phyloP scores from a whole-genome alignment of 192 early-diverging fungal genomes.

The Backusella tuberculispora region DNA sequence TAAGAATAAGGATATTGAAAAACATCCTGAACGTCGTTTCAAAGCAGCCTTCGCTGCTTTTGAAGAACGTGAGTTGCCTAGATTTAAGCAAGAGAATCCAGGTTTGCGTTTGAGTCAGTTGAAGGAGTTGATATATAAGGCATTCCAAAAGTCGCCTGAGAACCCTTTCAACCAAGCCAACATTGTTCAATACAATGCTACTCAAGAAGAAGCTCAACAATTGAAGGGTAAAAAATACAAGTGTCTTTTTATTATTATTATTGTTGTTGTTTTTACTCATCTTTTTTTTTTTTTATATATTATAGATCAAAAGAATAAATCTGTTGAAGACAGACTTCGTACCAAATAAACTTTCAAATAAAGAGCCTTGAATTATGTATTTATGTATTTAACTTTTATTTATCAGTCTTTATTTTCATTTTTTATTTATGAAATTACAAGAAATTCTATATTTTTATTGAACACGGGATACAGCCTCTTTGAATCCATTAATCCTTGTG shows the following conservation, averaged over 20 bases:
- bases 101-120: constrained; percentile 77
- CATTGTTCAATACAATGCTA: constrained; percentile 74
- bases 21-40: constrained; percentile 87
- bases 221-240: constrained; percentile 24
- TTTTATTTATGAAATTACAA: not conserved
- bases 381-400: constrained; percentile 6
- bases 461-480: constrained; percentile 42
- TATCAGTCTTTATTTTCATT: too few relatives aligned
- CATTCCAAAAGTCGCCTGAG: constrained; percentile 76
- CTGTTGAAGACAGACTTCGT: constrained; percentile 26
- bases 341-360: constrained; percentile 4
- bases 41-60: constrained; percentile 76
- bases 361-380: not conserved
- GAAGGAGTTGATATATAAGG: constrained; percentile 81
- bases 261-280: not conserved
- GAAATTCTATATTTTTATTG: not conserved
- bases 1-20: constrained; percentile 66
- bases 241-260: not conserved
- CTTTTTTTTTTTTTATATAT: not conserved
- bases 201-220: constrained; percentile 51
- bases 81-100: constrained; percentile 80
- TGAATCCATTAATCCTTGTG: constrained; percentile 56
- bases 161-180: constrained; percentile 80
- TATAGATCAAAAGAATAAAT: constrained; percentile 5
- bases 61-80: constrained; percentile 72